phyloP scores from a whole-genome alignment of 179 eudicot species.

The Camellia oleifera region DNA sequence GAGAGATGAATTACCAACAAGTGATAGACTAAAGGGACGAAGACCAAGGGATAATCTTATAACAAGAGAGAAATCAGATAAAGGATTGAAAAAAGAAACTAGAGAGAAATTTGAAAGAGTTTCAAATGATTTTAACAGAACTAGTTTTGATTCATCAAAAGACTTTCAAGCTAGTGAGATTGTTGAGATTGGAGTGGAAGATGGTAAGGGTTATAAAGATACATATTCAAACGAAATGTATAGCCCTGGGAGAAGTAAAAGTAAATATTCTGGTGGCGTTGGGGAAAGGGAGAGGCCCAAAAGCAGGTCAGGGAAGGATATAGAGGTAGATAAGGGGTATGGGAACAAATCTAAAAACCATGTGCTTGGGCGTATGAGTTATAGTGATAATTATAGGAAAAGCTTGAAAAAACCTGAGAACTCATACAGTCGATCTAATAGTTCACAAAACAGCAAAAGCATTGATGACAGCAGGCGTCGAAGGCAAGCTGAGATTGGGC shows the following conservation, averaged over 20 bases:
- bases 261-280: conserved; percentile 3
- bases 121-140: conserved; percentile 15
- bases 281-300: conserved; percentile 14
- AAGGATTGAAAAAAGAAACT: conserved; percentile 15
- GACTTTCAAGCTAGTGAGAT: conserved; percentile 21
- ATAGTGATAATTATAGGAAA: conserved; percentile 13
- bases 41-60: conserved; percentile 20
- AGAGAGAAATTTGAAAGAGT: conserved; percentile 18
- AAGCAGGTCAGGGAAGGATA: conserved; percentile 20
- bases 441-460: conserved; percentile 12
- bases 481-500: conserved; percentile 22
- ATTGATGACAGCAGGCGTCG: conserved; percentile 19
- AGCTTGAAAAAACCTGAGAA: conserved; percentile 16
- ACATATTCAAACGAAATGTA: conserved; percentile 30
- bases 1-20: conserved; percentile 20
- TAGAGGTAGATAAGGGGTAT: conserved; percentile 11
- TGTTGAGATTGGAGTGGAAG: conserved; percentile 26
- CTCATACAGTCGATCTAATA: conserved; percentile 12
- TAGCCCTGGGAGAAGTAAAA: conserved; percentile 19
- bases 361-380: conserved; percentile 4
- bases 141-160: conserved; percentile 9
- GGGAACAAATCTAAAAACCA: conserved; percentile 14
- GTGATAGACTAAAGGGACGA: conserved; percentile 16
- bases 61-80: conserved; percentile 19
- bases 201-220: conserved; percentile 20